These are phyloP conservation scores for Potentilla sterilis DNA, from an alignment of 306 rosid species.

Conservation along the genomic window DNA sequence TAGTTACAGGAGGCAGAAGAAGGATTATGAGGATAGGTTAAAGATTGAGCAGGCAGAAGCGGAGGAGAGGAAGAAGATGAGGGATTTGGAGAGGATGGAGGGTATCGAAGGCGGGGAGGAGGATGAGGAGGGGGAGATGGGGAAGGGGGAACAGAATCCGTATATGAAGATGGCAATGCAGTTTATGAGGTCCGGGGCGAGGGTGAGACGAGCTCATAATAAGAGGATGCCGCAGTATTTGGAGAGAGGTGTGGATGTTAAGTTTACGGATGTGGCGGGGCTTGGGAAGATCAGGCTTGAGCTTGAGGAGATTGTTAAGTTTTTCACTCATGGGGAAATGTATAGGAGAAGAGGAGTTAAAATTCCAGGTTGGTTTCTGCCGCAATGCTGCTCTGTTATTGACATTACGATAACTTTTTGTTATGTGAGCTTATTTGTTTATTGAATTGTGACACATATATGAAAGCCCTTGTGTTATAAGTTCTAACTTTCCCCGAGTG, in stretches of 20 bases:
- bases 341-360: slow-evolving; percentile 92
- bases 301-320: slow-evolving; percentile 98
- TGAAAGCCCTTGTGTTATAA: background rate
- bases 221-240: slow-evolving; percentile 81
- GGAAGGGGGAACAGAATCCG: slow-evolving; percentile 69
- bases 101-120: slow-evolving; percentile 50
- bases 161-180: slow-evolving; percentile 87
- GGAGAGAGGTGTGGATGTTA: slow-evolving; percentile 91
- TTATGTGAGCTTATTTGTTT: background rate
- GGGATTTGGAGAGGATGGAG: slow-evolving; percentile 68
- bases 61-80: slow-evolving; percentile 86
- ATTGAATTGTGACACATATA: background rate
- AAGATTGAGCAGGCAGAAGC: slow-evolving; percentile 92
- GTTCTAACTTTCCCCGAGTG: background rate
- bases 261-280: slow-evolving; percentile 93
- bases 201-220: slow-evolving; percentile 72
- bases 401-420: background rate
- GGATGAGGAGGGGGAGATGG: slow-evolving; percentile 58
- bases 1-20: slow-evolving; percentile 82
- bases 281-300: slow-evolving; percentile 93
- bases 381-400: slow-evolving; percentile 17
- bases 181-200: slow-evolving; percentile 97
- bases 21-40: slow-evolving; percentile 89
- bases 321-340: slow-evolving; percentile 97
- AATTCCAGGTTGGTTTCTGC: slow-evolving; percentile 70